Evolutionary conservation across 768 basidiomycete species (phyloP), one percentile per base, ranked within the genome.

Genomic region (Kwoniella europaea): DNA sequence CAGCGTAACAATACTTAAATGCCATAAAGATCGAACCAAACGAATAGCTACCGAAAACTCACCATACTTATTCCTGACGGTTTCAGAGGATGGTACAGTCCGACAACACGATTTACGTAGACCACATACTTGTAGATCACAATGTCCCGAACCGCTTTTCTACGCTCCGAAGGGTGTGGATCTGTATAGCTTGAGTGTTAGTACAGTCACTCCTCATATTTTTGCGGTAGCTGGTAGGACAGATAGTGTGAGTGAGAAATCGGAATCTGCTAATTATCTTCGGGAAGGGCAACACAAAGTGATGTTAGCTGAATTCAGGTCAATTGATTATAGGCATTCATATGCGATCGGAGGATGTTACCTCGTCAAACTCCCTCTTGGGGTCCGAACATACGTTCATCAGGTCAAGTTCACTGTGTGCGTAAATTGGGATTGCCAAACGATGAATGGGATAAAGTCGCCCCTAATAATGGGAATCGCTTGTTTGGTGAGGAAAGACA

Each of bases 211-310:
- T 0, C 92, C 93, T 0, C 91, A 92, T 76, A 90, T 92, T 67
- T 90, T 94, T 72, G 89, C 94, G 20, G 92, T 94, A 43, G 92
- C 91, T 3, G 93, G 93, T 43, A 88, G 91, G 72, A 89, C 91
- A 0, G 88, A 89, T 55, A 90, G 88, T 79, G 93, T 93, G 75
- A 74, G 90, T 86, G 27, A n/a, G n/a, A n/a, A n/a, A n/a, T n/a
- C n/a, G n/a, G n/a, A n/a, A n/a, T n/a, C n/a, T n/a, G n/a, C n/a
- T n/a, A n/a, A n/a, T n/a, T n/a, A n/a, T n/a, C n/a, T n/a, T n/a
- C n/a, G n/a, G n/a, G n/a, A n/a, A n/a, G n/a, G n/a, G n/a, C n/a
- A n/a, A n/a, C n/a, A n/a, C n/a, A n/a, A n/a, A n/a, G n/a, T 35
- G 35, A 35, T 35, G 35, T 35, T 0, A 35, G 35, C 35, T 35